phyloP scores from a whole-genome alignment of 23 red algal genomes.

The Agarophyton chilense region DNA sequence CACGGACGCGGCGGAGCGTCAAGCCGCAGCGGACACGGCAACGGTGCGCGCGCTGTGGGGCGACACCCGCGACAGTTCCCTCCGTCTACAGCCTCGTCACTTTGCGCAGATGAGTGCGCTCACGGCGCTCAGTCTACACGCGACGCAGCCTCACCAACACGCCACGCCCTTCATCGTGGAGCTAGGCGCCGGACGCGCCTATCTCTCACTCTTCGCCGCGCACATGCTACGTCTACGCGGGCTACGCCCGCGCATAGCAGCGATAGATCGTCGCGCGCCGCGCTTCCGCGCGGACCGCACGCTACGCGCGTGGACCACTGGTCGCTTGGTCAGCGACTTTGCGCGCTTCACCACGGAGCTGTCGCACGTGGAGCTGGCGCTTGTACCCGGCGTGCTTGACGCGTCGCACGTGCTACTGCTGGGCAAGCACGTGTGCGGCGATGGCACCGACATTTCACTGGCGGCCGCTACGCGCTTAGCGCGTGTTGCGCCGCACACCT shows the following conservation, averaged over 20 bases:
- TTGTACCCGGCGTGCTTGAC: neutral
- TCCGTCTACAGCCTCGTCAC: slow-evolving; percentile 37
- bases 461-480: neutral
- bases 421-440: slow-evolving; percentile 67
- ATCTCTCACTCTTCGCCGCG: slow-evolving; percentile 21
- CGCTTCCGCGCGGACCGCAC: slow-evolving; percentile 10
- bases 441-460: slow-evolving; percentile 16
- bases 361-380: neutral
- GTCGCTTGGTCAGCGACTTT: neutral
- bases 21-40: neutral
- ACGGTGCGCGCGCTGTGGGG: neutral
- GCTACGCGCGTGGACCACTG: neutral
- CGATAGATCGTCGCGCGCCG: slow-evolving; percentile 6
- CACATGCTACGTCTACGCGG: neutral
- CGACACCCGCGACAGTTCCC: slow-evolving; percentile 20
- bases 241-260: neutral
- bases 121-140: neutral
- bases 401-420: slow-evolving; percentile 4
- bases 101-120: slow-evolving; percentile 26
- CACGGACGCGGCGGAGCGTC: neutral
- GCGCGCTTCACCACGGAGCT: neutral
- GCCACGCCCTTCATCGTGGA: neutral
- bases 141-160: neutral
- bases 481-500: neutral
- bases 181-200: slow-evolving; percentile 57